Evolutionary conservation across 1,139 yeast genomes (phyloP).

Genomic region (Arxiozyma bovina): DNA sequence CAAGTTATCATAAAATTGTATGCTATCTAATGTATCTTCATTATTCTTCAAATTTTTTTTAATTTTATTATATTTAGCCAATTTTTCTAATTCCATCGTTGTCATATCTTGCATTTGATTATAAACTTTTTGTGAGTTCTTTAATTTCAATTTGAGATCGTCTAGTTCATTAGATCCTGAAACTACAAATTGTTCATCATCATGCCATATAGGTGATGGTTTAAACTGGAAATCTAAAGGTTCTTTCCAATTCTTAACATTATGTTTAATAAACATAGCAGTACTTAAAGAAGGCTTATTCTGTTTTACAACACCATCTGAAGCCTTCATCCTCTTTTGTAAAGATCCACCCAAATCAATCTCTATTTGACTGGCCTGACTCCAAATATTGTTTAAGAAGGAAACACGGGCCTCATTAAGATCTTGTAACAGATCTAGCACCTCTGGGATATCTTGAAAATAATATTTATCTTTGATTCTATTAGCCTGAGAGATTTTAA

Average conservation of each 20-base stretch:
- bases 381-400: conserved; percentile 61
- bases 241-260: conserved; percentile 66
- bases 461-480: conserved; percentile 85
- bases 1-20: conserved; percentile 47
- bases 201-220: conserved; percentile 95
- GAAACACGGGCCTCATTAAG: conserved; percentile 72
- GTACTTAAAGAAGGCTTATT: conserved; percentile 72
- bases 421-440: conserved; percentile 78
- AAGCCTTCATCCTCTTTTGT: conserved; percentile 43
- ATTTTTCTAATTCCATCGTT: conserved; percentile 26
- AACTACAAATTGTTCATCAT: conserved; percentile 69
- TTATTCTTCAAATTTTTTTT: conserved; percentile 32
- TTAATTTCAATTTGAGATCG: conserved; percentile 53
- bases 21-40: conserved; percentile 34
- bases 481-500: conserved; percentile 76
- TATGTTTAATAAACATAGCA: conserved; percentile 90
- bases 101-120: conserved; percentile 35
- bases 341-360: conserved; percentile 46
- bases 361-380: conserved; percentile 58
- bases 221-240: conserved; percentile 78
- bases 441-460: conserved; percentile 89
- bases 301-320: conserved; percentile 53
- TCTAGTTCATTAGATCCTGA: conserved; percentile 55
- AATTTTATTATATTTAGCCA: conserved; percentile 33
- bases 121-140: conserved; percentile 41